These are phyloP conservation scores for Colletotrichum costaricense DNA, from an alignment of 2,329 filamentous ascomycete species.

Conservation along the genomic window DNA sequence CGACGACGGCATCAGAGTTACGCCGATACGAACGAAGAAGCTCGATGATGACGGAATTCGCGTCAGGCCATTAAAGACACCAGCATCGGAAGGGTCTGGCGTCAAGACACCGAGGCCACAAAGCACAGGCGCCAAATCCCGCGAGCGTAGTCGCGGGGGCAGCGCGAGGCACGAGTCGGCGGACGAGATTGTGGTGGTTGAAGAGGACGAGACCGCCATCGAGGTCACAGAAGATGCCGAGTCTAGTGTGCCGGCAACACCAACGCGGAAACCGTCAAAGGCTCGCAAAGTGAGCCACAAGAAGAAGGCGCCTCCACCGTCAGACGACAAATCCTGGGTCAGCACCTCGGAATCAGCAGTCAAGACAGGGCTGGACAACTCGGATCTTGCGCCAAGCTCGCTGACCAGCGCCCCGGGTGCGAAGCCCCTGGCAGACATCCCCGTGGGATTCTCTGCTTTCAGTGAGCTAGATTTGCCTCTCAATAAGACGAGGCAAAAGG, in stretches of 20 bases:
- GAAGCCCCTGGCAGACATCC: constrained; percentile 70
- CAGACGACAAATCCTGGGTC: constrained; percentile 43
- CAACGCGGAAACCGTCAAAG: constrained; percentile 42
- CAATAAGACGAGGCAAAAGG: constrained; percentile 55
- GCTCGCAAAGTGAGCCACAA: constrained; percentile 24
- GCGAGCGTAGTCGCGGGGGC: constrained; percentile 35
- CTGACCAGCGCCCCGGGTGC: constrained; percentile 44
- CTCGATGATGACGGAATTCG: constrained; percentile 48
- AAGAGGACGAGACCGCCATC: constrained; percentile 39
- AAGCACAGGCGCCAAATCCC: constrained; percentile 41
- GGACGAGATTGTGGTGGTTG: constrained; percentile 44
- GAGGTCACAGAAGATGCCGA: constrained; percentile 50
- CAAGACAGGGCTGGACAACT: constrained; percentile 38
- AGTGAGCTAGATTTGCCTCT: constrained; percentile 70
- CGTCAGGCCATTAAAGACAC: constrained; percentile 40
- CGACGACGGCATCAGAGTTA: constrained; percentile 58
- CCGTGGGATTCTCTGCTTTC: constrained; percentile 74
- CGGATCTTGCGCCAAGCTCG: constrained; percentile 53
- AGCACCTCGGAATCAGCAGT: constrained; percentile 41
- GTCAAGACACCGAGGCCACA: constrained; percentile 29
- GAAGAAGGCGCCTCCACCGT: constrained; percentile 21
- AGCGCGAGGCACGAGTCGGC: constrained; percentile 41
- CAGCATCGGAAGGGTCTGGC: constrained; percentile 25
- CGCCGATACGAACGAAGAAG: constrained; percentile 48
- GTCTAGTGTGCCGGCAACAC: constrained; percentile 48